These are phyloP conservation scores for Bjerkandera adusta DNA, from an alignment of 1,284 basidiomycete genomes.

Conservation along the genomic window DNA sequence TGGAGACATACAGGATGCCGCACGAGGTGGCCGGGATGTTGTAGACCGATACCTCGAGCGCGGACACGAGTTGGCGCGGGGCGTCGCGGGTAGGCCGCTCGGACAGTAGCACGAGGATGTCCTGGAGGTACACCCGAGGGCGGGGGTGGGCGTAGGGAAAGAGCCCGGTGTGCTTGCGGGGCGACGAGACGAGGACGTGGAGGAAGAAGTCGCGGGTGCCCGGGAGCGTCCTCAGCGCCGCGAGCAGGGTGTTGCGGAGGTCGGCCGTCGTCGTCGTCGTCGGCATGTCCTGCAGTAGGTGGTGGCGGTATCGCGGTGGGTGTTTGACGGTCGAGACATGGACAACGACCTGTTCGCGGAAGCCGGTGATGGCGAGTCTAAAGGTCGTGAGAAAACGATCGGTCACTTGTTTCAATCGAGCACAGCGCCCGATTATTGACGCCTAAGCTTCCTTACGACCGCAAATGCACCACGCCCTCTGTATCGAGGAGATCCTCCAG, in stretches of 20 bases:
- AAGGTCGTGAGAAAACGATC: too few relatives aligned
- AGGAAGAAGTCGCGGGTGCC: slow-evolving; percentile 71
- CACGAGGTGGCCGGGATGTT: slow-evolving; percentile 65
- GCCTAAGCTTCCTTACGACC: too few relatives aligned
- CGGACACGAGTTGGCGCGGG: slow-evolving; percentile 67
- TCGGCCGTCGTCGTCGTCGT: not conserved
- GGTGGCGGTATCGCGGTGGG: too few relatives aligned
- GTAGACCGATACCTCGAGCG: slow-evolving; percentile 83
- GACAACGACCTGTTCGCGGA: too few relatives aligned
- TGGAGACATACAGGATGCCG: slow-evolving; percentile 87
- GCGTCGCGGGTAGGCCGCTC: slow-evolving; percentile 48
- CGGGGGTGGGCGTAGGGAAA: slow-evolving; percentile 75
- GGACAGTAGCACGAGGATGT: slow-evolving; percentile 73
- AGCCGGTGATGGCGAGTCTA: too few relatives aligned
- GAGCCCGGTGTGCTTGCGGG: slow-evolving; percentile 65
- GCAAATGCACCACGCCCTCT: too few relatives aligned
- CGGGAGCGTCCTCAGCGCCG: slow-evolving; percentile 53
- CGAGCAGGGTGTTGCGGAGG: slow-evolving; percentile 67
- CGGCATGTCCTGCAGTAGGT: too few relatives aligned
- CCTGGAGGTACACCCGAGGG: slow-evolving; percentile 65
- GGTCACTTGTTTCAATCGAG: too few relatives aligned
- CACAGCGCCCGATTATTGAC: too few relatives aligned
- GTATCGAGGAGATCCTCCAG: too few relatives aligned
- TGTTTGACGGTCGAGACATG: too few relatives aligned
- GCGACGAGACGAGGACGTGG: slow-evolving; percentile 71